Conservation (phyloP, 768 basidiomycete genomes). For the Suillus paluster region DNA sequence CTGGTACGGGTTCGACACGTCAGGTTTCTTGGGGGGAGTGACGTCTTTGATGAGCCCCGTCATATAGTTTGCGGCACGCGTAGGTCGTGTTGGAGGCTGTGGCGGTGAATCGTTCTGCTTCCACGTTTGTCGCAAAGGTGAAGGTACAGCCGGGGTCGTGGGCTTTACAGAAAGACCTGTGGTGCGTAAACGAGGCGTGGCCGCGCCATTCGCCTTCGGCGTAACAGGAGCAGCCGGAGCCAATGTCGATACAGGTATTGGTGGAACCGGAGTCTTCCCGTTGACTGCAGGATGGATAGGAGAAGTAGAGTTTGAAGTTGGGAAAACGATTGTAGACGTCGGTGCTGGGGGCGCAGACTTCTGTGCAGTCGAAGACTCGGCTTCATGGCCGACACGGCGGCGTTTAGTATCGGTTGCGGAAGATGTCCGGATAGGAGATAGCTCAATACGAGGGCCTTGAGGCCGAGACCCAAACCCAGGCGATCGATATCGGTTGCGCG, state of each 20-base stretch:
- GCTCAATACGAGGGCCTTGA: constrained; percentile 47
- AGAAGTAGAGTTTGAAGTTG: constrained; percentile 33
- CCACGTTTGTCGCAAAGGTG: constrained; percentile 80
- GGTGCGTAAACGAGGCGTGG: constrained; percentile 43
- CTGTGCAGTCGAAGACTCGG: constrained; percentile 40
- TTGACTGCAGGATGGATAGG: constrained; percentile 35
- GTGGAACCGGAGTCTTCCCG: constrained; percentile 25
- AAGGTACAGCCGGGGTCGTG: constrained; percentile 68
- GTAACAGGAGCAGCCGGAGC: constrained; percentile 25
- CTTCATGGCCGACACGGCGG: constrained; percentile 58
- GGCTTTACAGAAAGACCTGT: constrained; percentile 48
- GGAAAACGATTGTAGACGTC: constrained; percentile 23
- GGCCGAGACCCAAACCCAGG: constrained; percentile 70
- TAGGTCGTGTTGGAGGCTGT: constrained; percentile 44
- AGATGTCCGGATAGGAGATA: constrained; percentile 41
- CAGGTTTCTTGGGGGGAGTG: constrained; percentile 65
- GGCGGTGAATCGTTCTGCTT: constrained; percentile 47
- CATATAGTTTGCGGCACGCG: constrained; percentile 72
- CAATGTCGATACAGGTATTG: constrained; percentile 22
- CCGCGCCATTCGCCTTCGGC: constrained; percentile 30
- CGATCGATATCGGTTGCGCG: constrained; percentile 71
- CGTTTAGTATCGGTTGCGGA: constrained; percentile 58
- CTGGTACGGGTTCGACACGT: constrained; percentile 81
- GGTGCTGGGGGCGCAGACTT: constrained; percentile 30
- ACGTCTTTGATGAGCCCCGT: constrained; percentile 72